Percentiles rank a stretch among this genome's conserved stretches.
These are phyloP conservation scores for Trichoderma asperellum DNA, from an alignment of 2,329 filamentous ascomycete species.

Conservation along the genomic window DNA sequence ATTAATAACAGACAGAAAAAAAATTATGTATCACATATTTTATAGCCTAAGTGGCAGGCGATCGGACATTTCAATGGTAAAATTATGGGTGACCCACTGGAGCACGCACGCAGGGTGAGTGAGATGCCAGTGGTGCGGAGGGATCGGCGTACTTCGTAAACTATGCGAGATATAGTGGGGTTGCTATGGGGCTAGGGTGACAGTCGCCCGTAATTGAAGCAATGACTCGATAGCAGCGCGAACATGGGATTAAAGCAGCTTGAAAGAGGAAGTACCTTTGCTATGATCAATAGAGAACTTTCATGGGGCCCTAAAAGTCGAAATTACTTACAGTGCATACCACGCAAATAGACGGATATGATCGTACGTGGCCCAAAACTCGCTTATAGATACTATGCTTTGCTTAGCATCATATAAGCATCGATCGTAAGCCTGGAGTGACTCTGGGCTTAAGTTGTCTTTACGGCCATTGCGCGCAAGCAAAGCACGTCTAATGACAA, in stretches of 20 bases:
- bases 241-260: slow-evolving; percentile 51
- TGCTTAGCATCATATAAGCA: slow-evolving; percentile 49
- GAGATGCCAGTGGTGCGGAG: neutral
- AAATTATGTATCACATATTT: too few species aligned
- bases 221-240: neutral
- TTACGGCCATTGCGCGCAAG: slow-evolving; percentile 28
- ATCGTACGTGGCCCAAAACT: slow-evolving; percentile 44
- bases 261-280: slow-evolving; percentile 54
- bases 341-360: slow-evolving; percentile 48
- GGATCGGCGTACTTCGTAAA: neutral
- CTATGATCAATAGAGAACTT: neutral
- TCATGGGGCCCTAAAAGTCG: neutral
- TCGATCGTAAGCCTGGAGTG: slow-evolving; percentile 33
- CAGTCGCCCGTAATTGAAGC: neutral
- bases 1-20: too few species aligned
- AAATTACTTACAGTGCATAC: slow-evolving; percentile 44
- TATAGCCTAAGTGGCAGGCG: too few species aligned
- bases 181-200: neutral
- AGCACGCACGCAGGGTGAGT: neutral
- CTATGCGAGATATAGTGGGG: neutral
- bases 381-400: slow-evolving; percentile 45
- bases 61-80: too few species aligned
- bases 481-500: slow-evolving; percentile 47
- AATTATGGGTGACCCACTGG: too few species aligned
- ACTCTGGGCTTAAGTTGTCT: slow-evolving; percentile 32